Base-by-base conservation (phyloP, 192 early-diverging fungal genomes). In the Kickxella alabastrina region DNA sequence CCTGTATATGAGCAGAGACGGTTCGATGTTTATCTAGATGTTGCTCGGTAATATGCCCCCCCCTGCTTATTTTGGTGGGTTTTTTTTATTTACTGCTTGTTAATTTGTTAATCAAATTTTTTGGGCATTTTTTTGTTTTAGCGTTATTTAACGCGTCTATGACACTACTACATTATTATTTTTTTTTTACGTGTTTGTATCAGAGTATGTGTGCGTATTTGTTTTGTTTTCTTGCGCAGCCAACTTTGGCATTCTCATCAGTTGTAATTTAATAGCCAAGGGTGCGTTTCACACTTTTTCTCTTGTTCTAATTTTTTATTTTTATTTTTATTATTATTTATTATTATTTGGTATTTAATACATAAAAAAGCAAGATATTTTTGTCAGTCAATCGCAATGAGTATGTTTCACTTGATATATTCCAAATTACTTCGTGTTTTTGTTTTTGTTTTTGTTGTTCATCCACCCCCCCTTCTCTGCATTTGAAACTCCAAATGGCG, bases 21-120 rank as follows among this genome's bases (percentile, higher is more conserved):
- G 36, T 95, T 93, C 55, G 95, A 98, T 56, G 34, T 98, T 8
- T 98, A 98, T 52, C 73, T 69, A 0, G 88, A 96, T 76, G 86
- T 96, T 46, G 29, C 57, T 12, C 19, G 42, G 15, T 13, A 36
- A 2, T 12, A n/a, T n/a, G n/a, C n/a, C n/a, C n/a, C n/a, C n/a
- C n/a, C n/a, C n/a, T n/a, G n/a, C n/a, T n/a, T n/a, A n/a, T n/a
- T n/a, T n/a, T n/a, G n/a, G n/a, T n/a, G n/a, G n/a, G n/a, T n/a
- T n/a, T n/a, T n/a, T n/a, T n/a, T n/a, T n/a, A n/a, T n/a, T n/a
- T n/a, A n/a, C n/a, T n/a, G n/a, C n/a, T n/a, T n/a, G n/a, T n/a
- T n/a, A n/a, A n/a, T n/a, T n/a, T n/a, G n/a, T n/a, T n/a, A n/a
- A n/a, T n/a, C n/a, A n/a, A n/a, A n/a, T n/a, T n/a, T n/a, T n/a